phyloP scores from a whole-genome alignment of 441 rosid species.

The Gossypium gossypioides region DNA sequence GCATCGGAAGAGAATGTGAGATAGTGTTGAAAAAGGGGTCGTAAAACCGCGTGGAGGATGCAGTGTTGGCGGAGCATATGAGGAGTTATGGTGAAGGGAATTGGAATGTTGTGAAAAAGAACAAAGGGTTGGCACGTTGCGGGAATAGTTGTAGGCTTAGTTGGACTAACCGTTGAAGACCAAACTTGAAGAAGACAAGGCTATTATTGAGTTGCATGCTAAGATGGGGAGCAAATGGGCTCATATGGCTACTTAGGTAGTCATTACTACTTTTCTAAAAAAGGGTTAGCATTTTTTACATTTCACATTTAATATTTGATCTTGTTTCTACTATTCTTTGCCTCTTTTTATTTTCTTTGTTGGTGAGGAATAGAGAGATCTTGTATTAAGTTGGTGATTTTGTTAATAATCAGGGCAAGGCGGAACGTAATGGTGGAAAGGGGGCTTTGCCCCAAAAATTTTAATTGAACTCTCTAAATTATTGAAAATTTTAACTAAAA shows the following conservation, averaged over 20 bases:
- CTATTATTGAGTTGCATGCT: slow-evolving; percentile 65
- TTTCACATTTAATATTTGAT: no score
- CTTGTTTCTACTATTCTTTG: no score
- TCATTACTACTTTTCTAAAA: neutral
- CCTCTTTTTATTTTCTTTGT: no score
- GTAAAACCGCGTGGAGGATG: slow-evolving; percentile 79
- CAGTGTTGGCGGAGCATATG: slow-evolving; percentile 51
- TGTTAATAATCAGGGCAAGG: no score
- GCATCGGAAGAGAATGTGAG: no score
- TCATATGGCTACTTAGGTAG: slow-evolving; percentile 35
- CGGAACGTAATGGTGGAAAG: no score
- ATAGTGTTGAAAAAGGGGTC: slow-evolving; percentile 20
- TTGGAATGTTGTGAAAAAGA: slow-evolving; percentile 75
- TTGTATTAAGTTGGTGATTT: no score
- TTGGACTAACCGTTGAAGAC: slow-evolving; percentile 18
- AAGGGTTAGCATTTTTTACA: no score
- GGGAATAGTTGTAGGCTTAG: slow-evolving; percentile 89
- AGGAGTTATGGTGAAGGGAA: slow-evolving; percentile 78
- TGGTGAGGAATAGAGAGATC: no score
- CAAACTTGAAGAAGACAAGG: slow-evolving; percentile 67
- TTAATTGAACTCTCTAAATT: no score
- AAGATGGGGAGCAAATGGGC: slow-evolving; percentile 49
- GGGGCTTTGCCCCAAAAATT: no score
- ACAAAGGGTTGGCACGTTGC: slow-evolving; percentile 67
- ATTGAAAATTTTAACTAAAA: no score